Percentiles rank a stretch among this genome's conserved stretches.
Evolutionary conservation across 192 early-diverging fungal species (phyloP).

Genomic region (Rhizophagus clarus): DNA sequence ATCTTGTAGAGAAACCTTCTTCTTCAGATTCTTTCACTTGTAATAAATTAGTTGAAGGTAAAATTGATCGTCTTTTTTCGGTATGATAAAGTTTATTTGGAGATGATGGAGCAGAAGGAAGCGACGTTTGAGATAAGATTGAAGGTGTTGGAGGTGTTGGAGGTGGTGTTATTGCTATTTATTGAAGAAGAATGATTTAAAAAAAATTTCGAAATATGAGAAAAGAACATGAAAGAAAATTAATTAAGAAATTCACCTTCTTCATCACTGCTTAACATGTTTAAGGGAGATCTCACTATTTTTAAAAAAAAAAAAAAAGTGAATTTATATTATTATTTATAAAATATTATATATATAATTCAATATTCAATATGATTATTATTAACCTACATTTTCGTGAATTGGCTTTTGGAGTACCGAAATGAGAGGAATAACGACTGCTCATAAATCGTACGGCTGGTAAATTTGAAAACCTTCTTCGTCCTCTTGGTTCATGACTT

Average conservation of each 20-base stretch:
- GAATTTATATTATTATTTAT: neutral
- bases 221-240: neutral
- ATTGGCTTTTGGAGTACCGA: neutral
- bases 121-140: conserved; percentile 2
- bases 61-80: conserved; percentile 8
- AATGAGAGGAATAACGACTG: neutral
- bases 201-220: neutral
- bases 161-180: neutral
- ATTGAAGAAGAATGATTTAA: neutral
- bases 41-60: conserved; percentile 3
- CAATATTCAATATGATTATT: neutral
- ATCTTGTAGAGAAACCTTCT: neutral
- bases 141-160: neutral
- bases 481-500: conserved; percentile 11
- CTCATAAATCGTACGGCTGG: neutral
- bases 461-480: neutral
- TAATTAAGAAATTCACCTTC: neutral
- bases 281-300: neutral
- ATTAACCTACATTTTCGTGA: neutral
- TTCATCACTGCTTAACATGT: neutral
- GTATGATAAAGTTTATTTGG: neutral
- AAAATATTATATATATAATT: neutral
- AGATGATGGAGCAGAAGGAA: neutral
- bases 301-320: no score
- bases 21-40: conserved; percentile 19